Evolutionary conservation across 2,329 filamentous ascomycete genomes (phyloP), one percentile per base, ranked within the genome.

Genomic region (Camptophora hylomeconis): DNA sequence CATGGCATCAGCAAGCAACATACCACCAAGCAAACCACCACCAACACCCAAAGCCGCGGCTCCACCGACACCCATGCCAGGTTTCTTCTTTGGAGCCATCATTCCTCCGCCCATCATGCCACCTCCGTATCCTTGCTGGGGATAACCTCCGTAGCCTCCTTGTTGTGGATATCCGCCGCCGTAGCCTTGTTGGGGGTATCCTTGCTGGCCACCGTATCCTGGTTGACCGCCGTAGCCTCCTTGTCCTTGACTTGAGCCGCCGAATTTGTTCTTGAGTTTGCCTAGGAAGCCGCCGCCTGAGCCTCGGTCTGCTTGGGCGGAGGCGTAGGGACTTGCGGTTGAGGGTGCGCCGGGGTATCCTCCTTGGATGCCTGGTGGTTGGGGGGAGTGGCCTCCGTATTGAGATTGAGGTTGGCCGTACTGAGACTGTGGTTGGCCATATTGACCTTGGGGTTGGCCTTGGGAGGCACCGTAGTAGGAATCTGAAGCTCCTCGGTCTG

Each of bases 21-120:
- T 69, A 31, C 84, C 84, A 43, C 83, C 86, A 1, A 93, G 45
- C 49, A 93, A 48, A 52, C 84, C 84, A 39, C 78, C 84, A 42
- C 83, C 84, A 3, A 81, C 53, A 58, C 84, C 84, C 23, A 92
- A 59, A 13, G 80, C 80, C 6, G 76, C 72, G 28, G 75, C 82
- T 26, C 80, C 82, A 7, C 66, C 71, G 35, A 69, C 65, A n/a
- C 81, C 80, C 57, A 87, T 61, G 4, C 63, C 58, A 24, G 40
- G 40, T 30, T 54, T 56, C 44, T 61, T 63, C 35, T 58, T 63
- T 33, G 58, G 55, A 15, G 22, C 24, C 31, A 20, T 30, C 11
- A 16, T 18, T 9, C 13, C 15, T 17, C 25, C 45, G 42, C 23
- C 41, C 42, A 39, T 52, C 35, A 41, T 49, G 39, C 45, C 46